Conservation (phyloP, 306 rosid species). For the Gastrolobium bilobum region DNA sequence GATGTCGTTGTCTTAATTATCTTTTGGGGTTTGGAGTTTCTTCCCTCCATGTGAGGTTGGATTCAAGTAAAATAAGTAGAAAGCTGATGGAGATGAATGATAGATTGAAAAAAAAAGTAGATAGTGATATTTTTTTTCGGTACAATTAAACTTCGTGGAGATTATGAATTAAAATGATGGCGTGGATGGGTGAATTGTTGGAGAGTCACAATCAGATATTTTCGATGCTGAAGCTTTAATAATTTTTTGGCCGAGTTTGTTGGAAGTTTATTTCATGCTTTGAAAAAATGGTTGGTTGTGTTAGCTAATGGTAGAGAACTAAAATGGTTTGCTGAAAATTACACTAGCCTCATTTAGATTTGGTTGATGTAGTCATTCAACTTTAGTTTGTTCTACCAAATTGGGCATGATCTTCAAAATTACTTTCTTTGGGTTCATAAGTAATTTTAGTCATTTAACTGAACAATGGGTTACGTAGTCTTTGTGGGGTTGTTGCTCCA, state of each 20-base stretch:
- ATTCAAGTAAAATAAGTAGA: constrained; percentile 6
- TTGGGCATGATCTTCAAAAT: constrained; percentile 10
- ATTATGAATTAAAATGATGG: constrained; percentile 52
- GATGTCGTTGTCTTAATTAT: constrained; percentile 49
- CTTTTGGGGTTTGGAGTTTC: background rate
- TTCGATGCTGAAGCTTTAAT: constrained; percentile 38
- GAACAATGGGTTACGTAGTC: background rate
- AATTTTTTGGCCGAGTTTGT: constrained; percentile 38
- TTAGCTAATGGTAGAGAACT: background rate
- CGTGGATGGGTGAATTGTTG: constrained; percentile 10
- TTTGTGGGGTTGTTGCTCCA: background rate
- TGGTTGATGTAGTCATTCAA: background rate
- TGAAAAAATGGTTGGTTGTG: background rate
- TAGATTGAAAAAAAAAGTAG: constrained; percentile 19
- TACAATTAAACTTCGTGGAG: constrained; percentile 47
- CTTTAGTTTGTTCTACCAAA: constrained; percentile 22
- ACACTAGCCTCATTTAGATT: background rate
- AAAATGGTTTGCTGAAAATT: constrained; percentile 15
- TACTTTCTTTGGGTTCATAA: background rate
- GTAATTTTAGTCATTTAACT: constrained; percentile 3
- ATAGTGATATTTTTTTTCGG: constrained; percentile 42
- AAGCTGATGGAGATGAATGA: constrained; percentile 40
- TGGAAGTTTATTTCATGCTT: constrained; percentile 35
- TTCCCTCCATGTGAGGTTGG: constrained; percentile 46
- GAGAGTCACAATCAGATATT: constrained; percentile 50